phyloP scores from a whole-genome alignment of 2,329 filamentous ascomycete genomes.

The Trichoderma sp. region DNA sequence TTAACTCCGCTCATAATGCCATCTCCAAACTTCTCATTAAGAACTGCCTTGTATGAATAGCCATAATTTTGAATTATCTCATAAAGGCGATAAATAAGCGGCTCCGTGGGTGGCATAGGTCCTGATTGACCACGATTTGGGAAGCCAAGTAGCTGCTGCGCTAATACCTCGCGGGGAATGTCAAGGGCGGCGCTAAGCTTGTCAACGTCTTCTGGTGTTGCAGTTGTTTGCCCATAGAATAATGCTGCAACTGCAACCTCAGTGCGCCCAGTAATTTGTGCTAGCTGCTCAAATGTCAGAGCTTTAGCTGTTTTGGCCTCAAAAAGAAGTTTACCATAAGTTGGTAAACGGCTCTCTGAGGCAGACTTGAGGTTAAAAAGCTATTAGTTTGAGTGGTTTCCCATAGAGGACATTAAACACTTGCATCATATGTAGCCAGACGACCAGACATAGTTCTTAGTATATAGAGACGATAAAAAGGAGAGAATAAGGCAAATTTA shows the following conservation, averaged over 20 bases:
- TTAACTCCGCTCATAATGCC: background rate
- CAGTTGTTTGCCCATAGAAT: background rate
- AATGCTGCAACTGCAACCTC: conserved; percentile 1
- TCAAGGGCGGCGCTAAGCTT: background rate
- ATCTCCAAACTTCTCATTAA: conserved; percentile 4
- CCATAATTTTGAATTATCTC: background rate
- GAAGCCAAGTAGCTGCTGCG: background rate
- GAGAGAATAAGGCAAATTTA: background rate
- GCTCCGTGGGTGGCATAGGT: background rate
- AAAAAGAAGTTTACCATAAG: background rate
- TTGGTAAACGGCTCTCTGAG: background rate
- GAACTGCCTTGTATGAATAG: background rate
- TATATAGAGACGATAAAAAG: background rate
- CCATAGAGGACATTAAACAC: background rate
- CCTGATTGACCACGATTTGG: background rate
- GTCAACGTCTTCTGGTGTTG: background rate
- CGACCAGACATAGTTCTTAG: background rate
- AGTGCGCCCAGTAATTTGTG: background rate
- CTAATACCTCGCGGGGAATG: background rate
- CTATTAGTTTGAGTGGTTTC: background rate
- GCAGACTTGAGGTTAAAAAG: background rate
- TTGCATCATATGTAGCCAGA: background rate
- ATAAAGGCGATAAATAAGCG: background rate
- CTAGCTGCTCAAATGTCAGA: background rate
- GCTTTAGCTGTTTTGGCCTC: background rate